These are phyloP conservation scores for Oryza punctata DNA, from an alignment of 176 grass and related monocot genomes.

Conservation along the genomic window DNA sequence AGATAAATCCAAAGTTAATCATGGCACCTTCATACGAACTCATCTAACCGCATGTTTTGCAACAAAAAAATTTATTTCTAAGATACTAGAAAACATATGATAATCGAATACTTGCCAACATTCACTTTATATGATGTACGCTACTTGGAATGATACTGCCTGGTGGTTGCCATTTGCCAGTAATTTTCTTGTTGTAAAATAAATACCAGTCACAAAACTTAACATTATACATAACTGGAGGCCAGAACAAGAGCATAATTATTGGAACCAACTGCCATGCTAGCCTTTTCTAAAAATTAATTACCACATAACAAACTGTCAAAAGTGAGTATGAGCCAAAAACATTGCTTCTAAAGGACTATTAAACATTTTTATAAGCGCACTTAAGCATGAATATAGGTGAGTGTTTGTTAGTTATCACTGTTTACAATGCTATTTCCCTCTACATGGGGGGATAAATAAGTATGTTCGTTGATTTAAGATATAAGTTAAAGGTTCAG, in stretches of 20 bases:
- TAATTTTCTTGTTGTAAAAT: slow-evolving; percentile 9
- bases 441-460: neutral
- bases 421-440: neutral
- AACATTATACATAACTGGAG: neutral
- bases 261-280: slow-evolving; percentile 1
- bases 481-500: neutral
- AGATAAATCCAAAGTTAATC: slow-evolving; percentile 36
- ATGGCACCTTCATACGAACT: neutral
- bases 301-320: neutral
- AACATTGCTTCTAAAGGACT: neutral
- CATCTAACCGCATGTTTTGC: slow-evolving; percentile 14
- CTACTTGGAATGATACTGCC: neutral
- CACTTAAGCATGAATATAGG: neutral
- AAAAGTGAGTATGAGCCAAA: slow-evolving; percentile 24
- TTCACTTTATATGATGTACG: neutral
- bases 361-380: neutral
- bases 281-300: neutral
- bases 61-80: neutral
- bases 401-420: neutral
- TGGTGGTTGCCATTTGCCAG: neutral
- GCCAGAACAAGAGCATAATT: neutral
- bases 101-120: slow-evolving; percentile 1
- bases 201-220: slow-evolving; percentile 8
- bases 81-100: neutral
- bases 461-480: slow-evolving; percentile 9